Base-by-base conservation (phyloP, 345 rosid species). In the Eucalyptus polyanthemos region DNA sequence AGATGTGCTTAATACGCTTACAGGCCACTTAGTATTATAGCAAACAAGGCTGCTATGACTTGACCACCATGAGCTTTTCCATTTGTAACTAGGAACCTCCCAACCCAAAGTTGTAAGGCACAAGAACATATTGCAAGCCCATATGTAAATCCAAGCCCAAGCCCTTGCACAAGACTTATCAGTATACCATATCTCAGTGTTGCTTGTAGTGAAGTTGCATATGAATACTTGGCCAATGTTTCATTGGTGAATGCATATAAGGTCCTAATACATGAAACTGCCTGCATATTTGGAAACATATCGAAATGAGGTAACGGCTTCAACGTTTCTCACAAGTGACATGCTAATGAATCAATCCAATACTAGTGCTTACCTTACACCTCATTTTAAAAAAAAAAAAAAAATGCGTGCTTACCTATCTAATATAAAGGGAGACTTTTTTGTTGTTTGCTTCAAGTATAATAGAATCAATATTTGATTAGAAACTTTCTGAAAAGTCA, bases 111-210 rank as follows among this genome's bases (percentile, higher is more conserved):
- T 92, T 97, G 99, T 89, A 97, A 90, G 89, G 99, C 98, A 93
- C 99, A 97, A 62, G 99, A 97, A 92, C 99, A 97, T 89, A 97
- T 96, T 37, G 99, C 99, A 91, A 97, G 99, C 87, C 99, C 99
- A 94, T 97, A 97, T 13, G 99, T 97, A 92, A 97, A 96, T 88
- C 99, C 99, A 92, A 97, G 99, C 81, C 99, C 99, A 91, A 97
- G 99, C 88, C 99, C 99, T 97, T 97, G 99, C 90, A 97, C 99
- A 89, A 96, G 99, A 90, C 99, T 97, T 88, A 97, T 97, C 91
- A 95, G 89, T 88, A 97, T 95, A 88, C 99, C 99, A 90, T 96
- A 97, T 94, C 98, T 93, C 92, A 97, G 92, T 87, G 99, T 97
- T 91, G 99, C 99, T 95, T 97, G 99, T 37, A 97, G 92, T 80